phyloP scores from a whole-genome alignment of 768 basidiomycete genomes.

The Pleurotus eryngii region DNA sequence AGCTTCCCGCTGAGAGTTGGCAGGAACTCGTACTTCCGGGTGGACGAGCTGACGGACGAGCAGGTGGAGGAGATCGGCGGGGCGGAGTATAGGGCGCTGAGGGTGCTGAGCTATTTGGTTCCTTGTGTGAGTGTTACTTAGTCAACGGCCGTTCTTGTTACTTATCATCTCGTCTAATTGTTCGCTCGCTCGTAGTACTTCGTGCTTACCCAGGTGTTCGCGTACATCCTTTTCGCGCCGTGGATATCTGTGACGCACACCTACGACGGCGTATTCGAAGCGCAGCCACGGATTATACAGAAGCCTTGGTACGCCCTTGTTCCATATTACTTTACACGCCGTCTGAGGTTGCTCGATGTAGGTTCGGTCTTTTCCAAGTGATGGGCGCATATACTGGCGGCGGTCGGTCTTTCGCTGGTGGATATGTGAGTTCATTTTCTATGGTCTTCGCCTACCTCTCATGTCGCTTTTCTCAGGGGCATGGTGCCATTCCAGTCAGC shows the following conservation, averaged over 20 bases:
- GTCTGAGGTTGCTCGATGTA: conserved; percentile 11
- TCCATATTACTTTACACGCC: conserved; percentile 16
- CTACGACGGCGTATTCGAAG: conserved; percentile 46
- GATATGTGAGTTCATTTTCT: conserved; percentile 41
- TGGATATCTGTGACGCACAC: conserved; percentile 46
- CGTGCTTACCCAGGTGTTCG: conserved; percentile 50
- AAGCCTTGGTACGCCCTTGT: conserved; percentile 50
- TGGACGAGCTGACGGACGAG: conserved; percentile 55
- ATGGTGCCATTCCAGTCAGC: conserved; percentile 72
- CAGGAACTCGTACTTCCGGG: conserved; percentile 56
- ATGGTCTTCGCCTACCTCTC: neutral
- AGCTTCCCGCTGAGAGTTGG: conserved; percentile 46
- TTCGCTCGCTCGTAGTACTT: conserved; percentile 54
- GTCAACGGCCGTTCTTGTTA: neutral
- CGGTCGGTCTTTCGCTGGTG: conserved; percentile 66
- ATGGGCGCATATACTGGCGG: conserved; percentile 60
- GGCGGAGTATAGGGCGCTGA: conserved; percentile 68
- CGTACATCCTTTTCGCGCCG: conserved; percentile 57
- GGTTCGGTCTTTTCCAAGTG: conserved; percentile 43
- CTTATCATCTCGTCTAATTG: neutral
- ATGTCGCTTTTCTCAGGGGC: conserved; percentile 28
- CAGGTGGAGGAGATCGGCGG: conserved; percentile 74
- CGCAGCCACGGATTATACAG: conserved; percentile 47
- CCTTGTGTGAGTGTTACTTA: conserved; percentile 33
- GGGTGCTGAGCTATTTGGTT: conserved; percentile 46